phyloP scores from a whole-genome alignment of 345 rosid species.

The Rhodamnia rubescens region DNA sequence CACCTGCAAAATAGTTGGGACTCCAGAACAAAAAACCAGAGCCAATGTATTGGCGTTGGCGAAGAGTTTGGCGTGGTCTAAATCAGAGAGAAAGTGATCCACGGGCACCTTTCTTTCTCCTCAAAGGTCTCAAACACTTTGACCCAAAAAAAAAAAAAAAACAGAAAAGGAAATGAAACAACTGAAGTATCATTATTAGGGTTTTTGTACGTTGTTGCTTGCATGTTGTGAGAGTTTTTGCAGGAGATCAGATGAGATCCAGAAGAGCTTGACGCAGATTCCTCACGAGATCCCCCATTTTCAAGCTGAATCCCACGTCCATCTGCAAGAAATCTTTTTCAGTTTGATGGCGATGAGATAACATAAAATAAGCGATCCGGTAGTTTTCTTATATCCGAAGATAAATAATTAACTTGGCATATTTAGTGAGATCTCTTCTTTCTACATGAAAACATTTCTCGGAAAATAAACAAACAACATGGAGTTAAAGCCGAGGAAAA shows the following conservation, averaged over 20 bases:
- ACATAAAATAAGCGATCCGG: not conserved
- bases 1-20: not conserved
- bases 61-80: not conserved
- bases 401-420: not conserved
- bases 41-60: not conserved
- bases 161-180: not conserved
- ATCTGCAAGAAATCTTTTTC: slow-evolving; percentile 30
- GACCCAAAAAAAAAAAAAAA: not conserved
- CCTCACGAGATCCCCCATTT: slow-evolving; percentile 41
- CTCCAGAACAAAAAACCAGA: not conserved
- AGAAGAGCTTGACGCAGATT: slow-evolving; percentile 29
- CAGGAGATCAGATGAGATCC: slow-evolving; percentile 10
- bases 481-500: not conserved
- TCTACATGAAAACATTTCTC: not conserved
- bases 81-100: not conserved
- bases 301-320: slow-evolving; percentile 31
- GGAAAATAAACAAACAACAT: too few species aligned
- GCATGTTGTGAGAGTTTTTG: not conserved
- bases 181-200: not conserved
- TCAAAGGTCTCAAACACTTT: not conserved
- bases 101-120: not conserved
- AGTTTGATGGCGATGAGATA: not conserved
- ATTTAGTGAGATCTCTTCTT: not conserved
- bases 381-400: not conserved
- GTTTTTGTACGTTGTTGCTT: not conserved